A percentile compares a stretch with the other conserved stretches of the same genome.
Conservation (phyloP, 768 basidiomycete genomes). For the Termitomyces sp. region DNA sequence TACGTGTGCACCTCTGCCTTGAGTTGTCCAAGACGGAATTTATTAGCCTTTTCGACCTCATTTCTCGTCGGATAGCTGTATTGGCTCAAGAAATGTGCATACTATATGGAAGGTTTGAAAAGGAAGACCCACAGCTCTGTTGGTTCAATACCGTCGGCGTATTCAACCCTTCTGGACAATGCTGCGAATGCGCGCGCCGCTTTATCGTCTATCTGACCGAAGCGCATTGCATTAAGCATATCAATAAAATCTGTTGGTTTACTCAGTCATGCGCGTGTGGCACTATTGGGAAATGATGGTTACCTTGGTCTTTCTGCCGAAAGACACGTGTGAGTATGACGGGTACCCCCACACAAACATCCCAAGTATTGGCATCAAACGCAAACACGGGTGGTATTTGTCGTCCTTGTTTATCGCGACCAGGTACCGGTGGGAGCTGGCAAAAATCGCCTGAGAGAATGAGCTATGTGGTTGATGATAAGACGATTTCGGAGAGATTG, state of each 20-base stretch:
- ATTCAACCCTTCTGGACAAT: conserved; percentile 52
- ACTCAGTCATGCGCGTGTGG: neutral
- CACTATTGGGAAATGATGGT: neutral
- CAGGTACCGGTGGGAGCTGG: conserved; percentile 80
- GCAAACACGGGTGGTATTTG: conserved; percentile 55
- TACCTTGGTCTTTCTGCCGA: conserved; percentile 80
- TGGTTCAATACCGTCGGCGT: conserved; percentile 71
- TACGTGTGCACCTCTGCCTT: conserved; percentile 33
- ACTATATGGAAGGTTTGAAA: neutral
- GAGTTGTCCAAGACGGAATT: conserved; percentile 39
- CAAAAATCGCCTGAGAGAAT: conserved; percentile 87
- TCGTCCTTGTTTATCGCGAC: conserved; percentile 40
- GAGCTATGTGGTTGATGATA: conserved; percentile 40
- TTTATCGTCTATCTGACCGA: conserved; percentile 49
- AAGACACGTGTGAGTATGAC: conserved; percentile 69
- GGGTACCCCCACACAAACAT: conserved; percentile 50
- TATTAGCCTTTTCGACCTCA: conserved; percentile 73
- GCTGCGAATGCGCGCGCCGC: conserved; percentile 43
- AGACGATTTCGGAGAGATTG: neutral
- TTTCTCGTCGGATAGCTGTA: conserved; percentile 60
- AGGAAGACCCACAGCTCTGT: conserved; percentile 61
- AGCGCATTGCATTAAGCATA: conserved; percentile 86
- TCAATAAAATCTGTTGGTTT: conserved; percentile 55
- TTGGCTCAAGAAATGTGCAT: neutral
- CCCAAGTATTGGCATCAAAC: conserved; percentile 80